Evolutionary conservation across 768 basidiomycete species (phyloP), one percentile per base, ranked within the genome.

Genomic region (Mycena rebaudengoi): DNA sequence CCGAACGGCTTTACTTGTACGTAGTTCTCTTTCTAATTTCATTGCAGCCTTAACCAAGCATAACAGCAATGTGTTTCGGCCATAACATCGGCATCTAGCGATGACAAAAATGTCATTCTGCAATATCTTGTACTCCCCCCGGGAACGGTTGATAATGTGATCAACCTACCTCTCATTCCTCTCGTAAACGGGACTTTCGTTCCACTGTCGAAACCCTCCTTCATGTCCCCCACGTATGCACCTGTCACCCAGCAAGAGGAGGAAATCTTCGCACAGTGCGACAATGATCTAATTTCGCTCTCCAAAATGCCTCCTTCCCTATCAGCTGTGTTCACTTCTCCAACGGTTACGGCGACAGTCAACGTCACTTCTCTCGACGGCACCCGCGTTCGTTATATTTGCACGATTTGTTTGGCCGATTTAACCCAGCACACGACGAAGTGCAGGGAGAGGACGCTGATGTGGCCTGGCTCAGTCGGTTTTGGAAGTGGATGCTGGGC

Each of bases 401-500:
- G n/a, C 30, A 62, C 20, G 39, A 12, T 16, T 7, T 35, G 11
- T 63, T 62, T 5, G 68, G 57, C 25, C 32, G 33, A 3, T 64
- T 69, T 40, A 45, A 50, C 46, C 62, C 58, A 7, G 62, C 62
- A 13, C 35, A 57, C 43, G 73, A 60, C 21, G 61, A 54, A 62
- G 57, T 60, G 25, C n/a, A 11, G 12, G 61, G 21, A 33, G 30
- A n/a, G 10, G 56, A 50, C 18, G 21, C 30, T 32, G 63, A 65
- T 21, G 64, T 71, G 32, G 53, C 60, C 5, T 76, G 75, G 75
- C 58, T 74, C 16, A 33, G 45, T 12, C 35, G 44, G 18, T 76
- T 76, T 46, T 76, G 75, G 75, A 62, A 33, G 16, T 76, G 71
- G 72, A 43, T 71, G 16, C 55, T 30, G 21, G 30, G 57, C 12